Percentiles rank a stretch among this genome's conserved stretches.
Conservation (phyloP, 1,284 basidiomycete species). For the Anthracocystis walkeri region DNA sequence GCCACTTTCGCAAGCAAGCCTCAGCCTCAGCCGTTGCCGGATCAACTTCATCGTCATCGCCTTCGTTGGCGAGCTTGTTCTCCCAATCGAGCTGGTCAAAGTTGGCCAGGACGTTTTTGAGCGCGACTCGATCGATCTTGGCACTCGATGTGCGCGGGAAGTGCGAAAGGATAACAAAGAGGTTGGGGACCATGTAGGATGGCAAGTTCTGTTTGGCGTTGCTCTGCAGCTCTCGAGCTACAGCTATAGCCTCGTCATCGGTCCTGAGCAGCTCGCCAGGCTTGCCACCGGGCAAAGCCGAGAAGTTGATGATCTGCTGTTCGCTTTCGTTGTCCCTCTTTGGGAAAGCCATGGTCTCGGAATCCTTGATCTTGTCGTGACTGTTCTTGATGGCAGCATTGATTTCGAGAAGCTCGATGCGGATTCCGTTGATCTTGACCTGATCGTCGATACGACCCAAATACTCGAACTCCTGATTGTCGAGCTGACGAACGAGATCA, state of each 20-base stretch:
- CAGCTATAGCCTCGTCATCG: conserved; percentile 50
- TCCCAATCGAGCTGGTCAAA: conserved; percentile 67
- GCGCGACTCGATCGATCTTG: conserved; percentile 69
- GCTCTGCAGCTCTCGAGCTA: conserved; percentile 54
- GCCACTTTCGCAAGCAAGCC: conserved; percentile 44
- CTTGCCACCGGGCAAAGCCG: conserved; percentile 53
- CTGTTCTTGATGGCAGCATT: conserved; percentile 68
- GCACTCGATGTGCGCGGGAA: conserved; percentile 70
- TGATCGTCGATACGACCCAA: conserved; percentile 70
- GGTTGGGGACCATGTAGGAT: conserved; percentile 67
- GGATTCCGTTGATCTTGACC: conserved; percentile 70
- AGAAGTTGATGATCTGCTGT: conserved; percentile 68
- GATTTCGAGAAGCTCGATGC: conserved; percentile 70
- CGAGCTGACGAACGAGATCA: conserved; percentile 66
- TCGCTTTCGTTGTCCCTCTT: conserved; percentile 47
- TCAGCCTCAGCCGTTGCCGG: conserved; percentile 29
- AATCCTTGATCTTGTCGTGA: conserved; percentile 60
- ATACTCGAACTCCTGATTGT: conserved; percentile 69
- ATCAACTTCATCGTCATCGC: conserved; percentile 27
- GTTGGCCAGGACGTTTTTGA: conserved; percentile 58
- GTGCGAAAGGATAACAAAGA: conserved; percentile 67
- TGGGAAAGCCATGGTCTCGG: conserved; percentile 65
- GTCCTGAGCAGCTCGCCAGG: conserved; percentile 44
- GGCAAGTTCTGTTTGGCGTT: conserved; percentile 58
- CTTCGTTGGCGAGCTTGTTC: conserved; percentile 47